Percentiles rank a stretch among this genome's conserved stretches.
Evolutionary conservation across 208 protist genomes (phyloP).

Genomic region (Tritrichomonas musculus): DNA sequence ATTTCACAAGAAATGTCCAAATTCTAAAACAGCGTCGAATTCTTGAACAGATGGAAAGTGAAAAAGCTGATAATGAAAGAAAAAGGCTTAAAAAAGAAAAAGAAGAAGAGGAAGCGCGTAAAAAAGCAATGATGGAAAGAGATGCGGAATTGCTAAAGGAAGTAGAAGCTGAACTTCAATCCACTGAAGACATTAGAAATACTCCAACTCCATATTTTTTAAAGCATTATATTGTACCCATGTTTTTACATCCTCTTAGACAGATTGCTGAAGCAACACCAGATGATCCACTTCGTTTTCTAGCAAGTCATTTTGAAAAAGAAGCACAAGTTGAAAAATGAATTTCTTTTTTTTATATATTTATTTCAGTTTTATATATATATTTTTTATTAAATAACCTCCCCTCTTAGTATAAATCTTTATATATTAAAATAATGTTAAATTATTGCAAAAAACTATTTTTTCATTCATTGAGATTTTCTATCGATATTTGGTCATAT

Average conservation of each 20-base stretch:
- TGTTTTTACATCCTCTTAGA: neutral
- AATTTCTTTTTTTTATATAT: too few species aligned
- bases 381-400: too few species aligned
- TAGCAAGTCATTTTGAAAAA: neutral
- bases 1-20: neutral
- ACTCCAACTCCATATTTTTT: neutral
- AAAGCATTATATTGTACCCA: neutral
- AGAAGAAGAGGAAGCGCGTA: neutral
- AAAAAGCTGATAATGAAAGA: neutral
- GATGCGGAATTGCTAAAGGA: neutral
- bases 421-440: too few species aligned
- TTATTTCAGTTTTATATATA: too few species aligned
- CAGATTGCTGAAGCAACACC: constrained; percentile 2
- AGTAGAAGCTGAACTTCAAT: neutral
- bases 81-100: neutral
- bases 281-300: neutral
- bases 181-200: neutral
- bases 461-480: too few species aligned
- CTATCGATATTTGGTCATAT: too few species aligned
- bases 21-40: neutral
- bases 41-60: neutral
- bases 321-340: neutral
- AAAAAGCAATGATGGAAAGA: neutral
- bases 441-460: too few species aligned
- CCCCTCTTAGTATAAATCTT: too few species aligned